Base-by-base conservation (phyloP, 495 filamentous ascomycete genomes). In the Aspergillus avenaceus region DNA sequence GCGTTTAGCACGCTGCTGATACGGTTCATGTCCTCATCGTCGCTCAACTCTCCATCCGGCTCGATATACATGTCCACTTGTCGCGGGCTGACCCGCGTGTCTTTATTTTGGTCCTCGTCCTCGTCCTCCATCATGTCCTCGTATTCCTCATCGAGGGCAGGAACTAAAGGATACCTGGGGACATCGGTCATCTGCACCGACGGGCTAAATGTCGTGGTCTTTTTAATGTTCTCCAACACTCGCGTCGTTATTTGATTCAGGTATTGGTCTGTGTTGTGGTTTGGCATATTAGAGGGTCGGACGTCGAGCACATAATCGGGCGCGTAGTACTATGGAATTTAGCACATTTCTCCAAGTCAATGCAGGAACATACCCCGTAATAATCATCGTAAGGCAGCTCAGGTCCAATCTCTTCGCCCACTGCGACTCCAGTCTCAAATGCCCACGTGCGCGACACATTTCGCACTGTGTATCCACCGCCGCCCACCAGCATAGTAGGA, bases 391-490 rank as follows among this genome's bases (percentile, higher is more conserved):
- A 99, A 1, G 93, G 93, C 12, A 99, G 75, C 3, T 88, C 83
- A 1, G 86, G 77, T 12, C 79, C 78, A 71, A 99, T 85, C 40
- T 84, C 78, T 19, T 89, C 80, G 24, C 87, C 88, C 11, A 97
- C 89, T n/a, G 97, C 81, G 25, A 88, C 77, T 50, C 95, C 95
- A 5, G 93, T 97, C 66, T 99, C 93, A 63, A 83, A 97, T 4
- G 93, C 91, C 93, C 93, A 99, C 5, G 93, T 96, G 48, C 95
- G 85, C 18, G 92, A 88, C 22, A 99, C 93, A 53, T 99, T 99
- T 19, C 93, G 84, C 93, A 99, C 97, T 4, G 95, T 99, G 65
- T 99, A 99, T n/a, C 93, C 93, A 58, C 93, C 93, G 24, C 93
- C 93, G 24, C 93, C 93, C 8, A 99, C 77, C 7, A 99, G 87